Evolutionary conservation across 768 basidiomycete species (phyloP).

Genomic region (Pholiota microspora): DNA sequence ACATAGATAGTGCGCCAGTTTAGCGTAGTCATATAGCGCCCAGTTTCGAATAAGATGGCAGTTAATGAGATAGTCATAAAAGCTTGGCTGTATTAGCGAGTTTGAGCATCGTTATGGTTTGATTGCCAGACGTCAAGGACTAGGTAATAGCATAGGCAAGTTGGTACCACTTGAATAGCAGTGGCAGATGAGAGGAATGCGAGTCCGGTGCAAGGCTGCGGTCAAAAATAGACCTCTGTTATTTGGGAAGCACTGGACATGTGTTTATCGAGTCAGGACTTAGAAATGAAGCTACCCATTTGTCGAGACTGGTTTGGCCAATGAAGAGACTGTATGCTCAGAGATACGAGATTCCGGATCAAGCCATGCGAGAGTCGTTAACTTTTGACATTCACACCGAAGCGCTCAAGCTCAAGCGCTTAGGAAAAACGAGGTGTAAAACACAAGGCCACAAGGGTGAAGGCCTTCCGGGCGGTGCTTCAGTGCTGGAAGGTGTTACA

Average conservation of each 20-base stretch:
- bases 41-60: background rate
- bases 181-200: background rate
- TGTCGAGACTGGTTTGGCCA: background rate
- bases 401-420: background rate
- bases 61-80: slow-evolving; percentile 4
- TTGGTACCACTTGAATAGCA: background rate
- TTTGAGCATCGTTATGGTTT: background rate
- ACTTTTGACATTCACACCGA: too few relatives aligned
- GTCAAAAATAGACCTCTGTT: background rate
- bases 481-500: background rate
- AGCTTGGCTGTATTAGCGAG: background rate
- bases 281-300: background rate
- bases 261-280: background rate
- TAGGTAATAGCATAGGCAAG: background rate
- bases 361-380: background rate
- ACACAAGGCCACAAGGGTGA: background rate
- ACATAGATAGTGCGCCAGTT: too few relatives aligned
- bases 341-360: slow-evolving; percentile 1
- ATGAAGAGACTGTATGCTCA: background rate
- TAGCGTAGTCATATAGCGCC: background rate
- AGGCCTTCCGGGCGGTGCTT: background rate
- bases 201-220: too few relatives aligned
- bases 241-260: background rate
- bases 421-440: background rate
- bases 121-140: slow-evolving; percentile 2